phyloP scores from a whole-genome alignment of 768 basidiomycete species.

The Guyanaporus albipodus region DNA sequence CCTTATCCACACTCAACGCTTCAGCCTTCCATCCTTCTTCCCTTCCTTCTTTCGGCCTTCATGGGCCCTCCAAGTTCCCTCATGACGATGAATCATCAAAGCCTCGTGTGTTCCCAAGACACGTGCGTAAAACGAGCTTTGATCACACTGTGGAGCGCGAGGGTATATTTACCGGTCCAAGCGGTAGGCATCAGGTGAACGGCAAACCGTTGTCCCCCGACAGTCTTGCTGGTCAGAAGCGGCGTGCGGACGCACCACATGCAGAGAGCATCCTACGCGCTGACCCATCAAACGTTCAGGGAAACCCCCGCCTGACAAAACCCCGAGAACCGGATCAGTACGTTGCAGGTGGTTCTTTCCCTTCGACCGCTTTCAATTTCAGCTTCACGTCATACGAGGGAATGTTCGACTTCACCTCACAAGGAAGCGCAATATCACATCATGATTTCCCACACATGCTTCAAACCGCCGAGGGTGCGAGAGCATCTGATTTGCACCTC shows the following conservation, averaged over 20 bases:
- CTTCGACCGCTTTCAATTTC: slow-evolving; percentile 68
- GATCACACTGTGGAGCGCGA: slow-evolving; percentile 84
- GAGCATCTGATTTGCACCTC: slow-evolving; percentile 29
- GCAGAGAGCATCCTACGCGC: slow-evolving; percentile 75
- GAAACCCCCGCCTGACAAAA: slow-evolving; percentile 27
- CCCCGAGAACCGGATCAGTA: slow-evolving; percentile 39
- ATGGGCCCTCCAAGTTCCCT: slow-evolving; percentile 45
- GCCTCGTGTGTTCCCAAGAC: slow-evolving; percentile 67
- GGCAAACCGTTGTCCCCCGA: slow-evolving; percentile 68
- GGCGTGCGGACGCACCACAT: slow-evolving; percentile 78
- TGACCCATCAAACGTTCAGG: slow-evolving; percentile 61
- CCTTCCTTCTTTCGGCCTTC: slow-evolving; percentile 65
- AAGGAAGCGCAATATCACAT: slow-evolving; percentile 32
- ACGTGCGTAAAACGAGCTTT: slow-evolving; percentile 92
- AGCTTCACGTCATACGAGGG: slow-evolving; percentile 63
- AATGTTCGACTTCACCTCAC: slow-evolving; percentile 49
- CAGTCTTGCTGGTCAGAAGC: slow-evolving; percentile 65
- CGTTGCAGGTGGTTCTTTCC: slow-evolving; percentile 50
- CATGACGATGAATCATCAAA: slow-evolving; percentile 33
- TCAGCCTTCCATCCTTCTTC: slow-evolving; percentile 65
- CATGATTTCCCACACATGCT: slow-evolving; percentile 35
- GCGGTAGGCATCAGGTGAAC: slow-evolving; percentile 77
- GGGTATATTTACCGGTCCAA: slow-evolving; percentile 51
- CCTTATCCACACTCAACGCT: slow-evolving; percentile 40
- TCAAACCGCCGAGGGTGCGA: slow-evolving; percentile 25